These are phyloP conservation scores for Paramecium pentaurelia DNA, from an alignment of 73 alveolate genomes.

Conservation along the genomic window DNA sequence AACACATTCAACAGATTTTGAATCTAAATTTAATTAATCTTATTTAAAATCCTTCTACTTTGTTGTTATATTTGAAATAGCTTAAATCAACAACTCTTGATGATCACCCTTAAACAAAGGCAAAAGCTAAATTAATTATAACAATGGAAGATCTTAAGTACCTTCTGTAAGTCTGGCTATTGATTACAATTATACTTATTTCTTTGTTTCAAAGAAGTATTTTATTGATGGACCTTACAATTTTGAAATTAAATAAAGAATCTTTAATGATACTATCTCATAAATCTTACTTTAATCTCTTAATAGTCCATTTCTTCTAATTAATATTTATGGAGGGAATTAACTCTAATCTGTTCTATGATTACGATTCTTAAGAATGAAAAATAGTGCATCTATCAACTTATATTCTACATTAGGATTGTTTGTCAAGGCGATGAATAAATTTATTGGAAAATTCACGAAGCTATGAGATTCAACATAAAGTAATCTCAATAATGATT, in stretches of 20 bases:
- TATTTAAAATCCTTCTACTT: neutral
- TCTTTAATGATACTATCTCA: neutral
- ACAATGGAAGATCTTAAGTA: neutral
- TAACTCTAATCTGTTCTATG: neutral
- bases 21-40: neutral
- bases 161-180: neutral
- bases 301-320: neutral
- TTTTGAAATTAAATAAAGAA: neutral
- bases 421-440: neutral
- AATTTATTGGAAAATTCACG: slow-evolving; percentile 7
- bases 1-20: neutral
- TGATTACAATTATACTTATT: neutral
- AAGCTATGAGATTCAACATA: slow-evolving; percentile 16
- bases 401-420: slow-evolving; percentile 31
- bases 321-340: neutral
- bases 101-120: slow-evolving; percentile 1
- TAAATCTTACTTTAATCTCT: neutral
- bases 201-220: slow-evolving; percentile 13
- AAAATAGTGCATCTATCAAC: slow-evolving; percentile 2
- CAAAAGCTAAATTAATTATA: neutral
- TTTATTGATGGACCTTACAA: neutral
- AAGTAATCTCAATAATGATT: neutral
- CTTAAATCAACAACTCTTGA: neutral
- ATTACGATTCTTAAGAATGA: neutral
- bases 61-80: slow-evolving; percentile 4